Evolutionary conservation across 345 rosid species (phyloP), one percentile per base, ranked within the genome.

Genomic region (Citrus medica): DNA sequence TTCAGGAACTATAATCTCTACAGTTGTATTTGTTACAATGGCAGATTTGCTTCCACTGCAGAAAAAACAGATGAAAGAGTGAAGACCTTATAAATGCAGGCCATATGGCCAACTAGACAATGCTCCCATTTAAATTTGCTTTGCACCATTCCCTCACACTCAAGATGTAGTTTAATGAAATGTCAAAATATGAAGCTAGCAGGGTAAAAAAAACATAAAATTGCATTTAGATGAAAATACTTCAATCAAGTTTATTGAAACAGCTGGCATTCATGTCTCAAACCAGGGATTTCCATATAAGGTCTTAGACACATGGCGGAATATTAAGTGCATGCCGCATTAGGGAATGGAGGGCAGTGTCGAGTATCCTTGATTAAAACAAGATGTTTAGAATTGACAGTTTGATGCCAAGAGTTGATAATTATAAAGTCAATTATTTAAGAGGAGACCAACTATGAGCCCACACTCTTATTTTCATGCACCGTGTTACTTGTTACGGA

Each of bases 1-100:
- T 67, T 91, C 97, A 65, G 98, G 96, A 68, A 95, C 90, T 74
- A 82, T 74, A 66, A 93, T 91, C 88, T 93, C 99, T 9, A 95
- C 91, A 2, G 95, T 93, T 65, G 97, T 88, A 83, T 92, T 94
- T 67, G 97, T 91, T 78, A 95, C 97, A 62, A 91, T 77, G 64
- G 94, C 99, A 67, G 94, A 86, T 86, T 82, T 93, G 79, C 85
- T 90, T 82, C 94, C 93, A 84, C 98, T 95, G 87, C 77, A 88
- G 76, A 72, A 10, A 82, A 64, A 82, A 64, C 51, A 78, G 25
- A 82, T 9, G 37, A 9, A 79, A 69, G 56, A 60, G 10, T 33
- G 61, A 79, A 12, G 12, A 81, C 21, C 59, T 59, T 14, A 28
- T 60, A 78, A 30, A 32, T 40, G 38, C 60, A 63, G 25, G 58